phyloP scores from a whole-genome alignment of 352 stramenopile species.

The Globisporangium polare region DNA sequence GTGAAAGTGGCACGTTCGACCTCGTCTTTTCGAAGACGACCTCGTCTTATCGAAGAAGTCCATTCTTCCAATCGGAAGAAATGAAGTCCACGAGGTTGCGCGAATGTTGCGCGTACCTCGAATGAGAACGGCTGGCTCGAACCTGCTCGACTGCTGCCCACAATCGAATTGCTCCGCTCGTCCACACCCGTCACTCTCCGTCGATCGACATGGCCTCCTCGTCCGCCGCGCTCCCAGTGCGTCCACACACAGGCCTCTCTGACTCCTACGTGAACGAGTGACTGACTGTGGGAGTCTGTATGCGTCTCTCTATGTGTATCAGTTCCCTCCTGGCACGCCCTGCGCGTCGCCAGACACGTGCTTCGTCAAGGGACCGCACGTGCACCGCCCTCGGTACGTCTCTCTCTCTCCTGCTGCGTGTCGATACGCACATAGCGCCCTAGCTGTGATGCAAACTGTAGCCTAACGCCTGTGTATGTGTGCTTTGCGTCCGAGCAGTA shows the following conservation, averaged over 20 bases:
- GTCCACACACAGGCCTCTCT: conserved; percentile 4
- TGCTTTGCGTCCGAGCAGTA: conserved; percentile 14
- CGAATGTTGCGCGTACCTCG: neutral
- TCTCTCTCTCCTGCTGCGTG: neutral
- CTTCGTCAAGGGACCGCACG: conserved; percentile 65
- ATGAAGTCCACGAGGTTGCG: conserved; percentile 6
- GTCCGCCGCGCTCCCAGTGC: conserved; percentile 27
- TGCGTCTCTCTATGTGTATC: neutral
- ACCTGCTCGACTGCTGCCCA: neutral
- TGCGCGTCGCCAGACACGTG: conserved; percentile 53
- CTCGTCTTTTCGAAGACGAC: conserved; percentile 4
- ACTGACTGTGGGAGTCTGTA: neutral
- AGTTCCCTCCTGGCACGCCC: conserved; percentile 27
- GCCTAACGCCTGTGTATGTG: no score
- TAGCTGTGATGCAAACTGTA: neutral
- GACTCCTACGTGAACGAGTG: neutral
- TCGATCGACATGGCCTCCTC: conserved; percentile 21
- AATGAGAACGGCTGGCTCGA: neutral
- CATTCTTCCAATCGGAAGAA: neutral
- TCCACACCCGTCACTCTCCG: neutral
- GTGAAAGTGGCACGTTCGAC: neutral
- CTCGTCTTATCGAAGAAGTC: neutral
- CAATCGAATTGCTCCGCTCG: conserved; percentile 1
- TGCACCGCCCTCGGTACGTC: conserved; percentile 49
- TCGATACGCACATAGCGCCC: neutral